Conservation (phyloP, 129 eudicot genomes). For the Artemisia annua region DNA sequence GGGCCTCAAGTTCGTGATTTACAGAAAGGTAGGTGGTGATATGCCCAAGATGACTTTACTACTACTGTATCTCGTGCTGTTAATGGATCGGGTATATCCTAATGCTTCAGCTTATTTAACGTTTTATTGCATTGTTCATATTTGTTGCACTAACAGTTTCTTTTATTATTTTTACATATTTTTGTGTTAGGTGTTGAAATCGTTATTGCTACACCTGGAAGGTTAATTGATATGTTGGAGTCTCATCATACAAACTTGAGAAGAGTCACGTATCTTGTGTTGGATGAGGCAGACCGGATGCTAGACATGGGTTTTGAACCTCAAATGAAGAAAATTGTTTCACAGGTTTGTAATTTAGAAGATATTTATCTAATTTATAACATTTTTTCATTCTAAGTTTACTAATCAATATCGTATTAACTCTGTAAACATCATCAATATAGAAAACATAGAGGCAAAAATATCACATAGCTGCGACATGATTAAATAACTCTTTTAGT, state of each 20-base stretch:
- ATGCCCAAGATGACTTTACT: constrained; percentile 98
- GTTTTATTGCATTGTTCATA: constrained; percentile 12
- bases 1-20: constrained; percentile 99
- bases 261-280: constrained; percentile 92
- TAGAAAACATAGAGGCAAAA: no score
- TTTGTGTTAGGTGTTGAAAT: constrained; percentile 75
- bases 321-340: constrained; percentile 85
- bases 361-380: not conserved
- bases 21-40: constrained; percentile 99
- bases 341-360: constrained; percentile 61
- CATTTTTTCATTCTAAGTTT: no score
- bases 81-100: constrained; percentile 85
- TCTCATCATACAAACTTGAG: constrained; percentile 85
- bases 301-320: constrained; percentile 99
- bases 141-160: not conserved
- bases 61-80: constrained; percentile 76
- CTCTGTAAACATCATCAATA: no score
- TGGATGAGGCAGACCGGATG: constrained; percentile 97
- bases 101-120: constrained; percentile 50
- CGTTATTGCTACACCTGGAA: constrained; percentile 95
- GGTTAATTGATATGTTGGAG: constrained; percentile 92
- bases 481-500: no score
- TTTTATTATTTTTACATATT: not conserved
- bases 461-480: no score
- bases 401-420: no score